phyloP scores from a whole-genome alignment of 352 stramenopile genomes.

The Globisporangium okanoganense region DNA sequence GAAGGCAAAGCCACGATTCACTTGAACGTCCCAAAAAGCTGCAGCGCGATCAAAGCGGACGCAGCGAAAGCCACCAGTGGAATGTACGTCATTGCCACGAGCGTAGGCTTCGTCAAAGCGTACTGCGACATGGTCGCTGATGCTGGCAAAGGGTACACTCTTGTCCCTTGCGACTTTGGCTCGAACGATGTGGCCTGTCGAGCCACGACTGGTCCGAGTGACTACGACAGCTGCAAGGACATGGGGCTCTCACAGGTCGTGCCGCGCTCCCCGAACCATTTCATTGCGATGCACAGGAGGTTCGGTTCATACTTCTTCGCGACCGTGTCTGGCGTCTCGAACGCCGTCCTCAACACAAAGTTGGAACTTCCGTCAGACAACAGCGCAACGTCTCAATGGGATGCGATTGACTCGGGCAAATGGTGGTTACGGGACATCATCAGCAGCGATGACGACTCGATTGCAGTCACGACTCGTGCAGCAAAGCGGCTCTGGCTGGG shows the following conservation, averaged over 20 bases:
- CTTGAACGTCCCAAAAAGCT: slow-evolving; percentile 54
- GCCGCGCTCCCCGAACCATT: slow-evolving; percentile 42
- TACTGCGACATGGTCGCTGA: slow-evolving; percentile 57
- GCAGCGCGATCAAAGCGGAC: slow-evolving; percentile 46
- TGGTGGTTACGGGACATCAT: slow-evolving; percentile 59
- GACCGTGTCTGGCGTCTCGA: slow-evolving; percentile 49
- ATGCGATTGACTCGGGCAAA: slow-evolving; percentile 40
- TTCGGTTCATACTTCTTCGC: slow-evolving; percentile 50
- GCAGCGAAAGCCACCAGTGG: slow-evolving; percentile 24
- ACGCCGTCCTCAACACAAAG: slow-evolving; percentile 27
- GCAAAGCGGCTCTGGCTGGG: slow-evolving; percentile 42
- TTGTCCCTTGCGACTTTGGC: slow-evolving; percentile 40
- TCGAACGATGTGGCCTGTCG: slow-evolving; percentile 29
- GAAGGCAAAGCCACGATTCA: slow-evolving; percentile 28
- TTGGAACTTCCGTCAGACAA: slow-evolving; percentile 43
- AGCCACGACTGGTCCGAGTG: slow-evolving; percentile 26
- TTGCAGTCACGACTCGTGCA: slow-evolving; percentile 15
- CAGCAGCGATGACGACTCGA: slow-evolving; percentile 21
- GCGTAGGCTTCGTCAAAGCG: slow-evolving; percentile 28
- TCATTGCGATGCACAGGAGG: slow-evolving; percentile 34
- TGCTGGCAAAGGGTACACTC: slow-evolving; percentile 47
- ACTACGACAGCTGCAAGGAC: slow-evolving; percentile 44
- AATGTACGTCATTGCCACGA: slow-evolving; percentile 44
- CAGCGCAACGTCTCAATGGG: slow-evolving; percentile 40
- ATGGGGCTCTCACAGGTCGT: slow-evolving; percentile 51